These are phyloP conservation scores for Euphorbia lathyris DNA, from an alignment of 345 rosid species.

Conservation along the genomic window DNA sequence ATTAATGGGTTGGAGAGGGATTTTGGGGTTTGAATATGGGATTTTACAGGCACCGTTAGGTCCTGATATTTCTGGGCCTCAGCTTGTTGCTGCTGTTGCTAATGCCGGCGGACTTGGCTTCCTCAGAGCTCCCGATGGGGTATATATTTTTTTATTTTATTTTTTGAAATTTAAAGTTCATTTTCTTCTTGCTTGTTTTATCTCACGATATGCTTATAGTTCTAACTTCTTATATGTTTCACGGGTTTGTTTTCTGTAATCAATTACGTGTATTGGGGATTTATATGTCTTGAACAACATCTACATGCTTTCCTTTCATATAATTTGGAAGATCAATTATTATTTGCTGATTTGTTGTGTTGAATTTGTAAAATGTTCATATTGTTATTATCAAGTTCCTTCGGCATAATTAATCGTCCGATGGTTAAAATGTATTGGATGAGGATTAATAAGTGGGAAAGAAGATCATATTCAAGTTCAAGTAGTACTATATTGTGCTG, in stretches of 20 bases:
- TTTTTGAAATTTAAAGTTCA: neutral
- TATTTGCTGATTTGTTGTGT: neutral
- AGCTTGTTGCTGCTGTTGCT: constrained; percentile 90
- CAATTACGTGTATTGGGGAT: neutral
- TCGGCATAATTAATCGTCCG: too few species aligned
- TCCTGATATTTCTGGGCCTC: constrained; percentile 86
- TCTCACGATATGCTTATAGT: neutral
- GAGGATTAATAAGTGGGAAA: too few species aligned
- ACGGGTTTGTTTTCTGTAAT: neutral
- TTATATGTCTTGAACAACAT: neutral
- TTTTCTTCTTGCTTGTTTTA: neutral
- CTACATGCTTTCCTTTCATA: neutral
- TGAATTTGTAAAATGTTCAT: neutral
- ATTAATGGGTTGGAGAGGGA: constrained; percentile 71
- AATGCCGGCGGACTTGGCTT: constrained; percentile 81
- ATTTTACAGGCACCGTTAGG: constrained; percentile 83
- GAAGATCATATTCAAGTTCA: too few species aligned
- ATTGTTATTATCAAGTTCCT: too few species aligned
- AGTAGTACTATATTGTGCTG: too few species aligned
- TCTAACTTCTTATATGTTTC: too few species aligned
- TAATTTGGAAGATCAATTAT: neutral
- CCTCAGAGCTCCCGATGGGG: constrained; percentile 90
- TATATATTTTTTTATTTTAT: constrained; percentile 12
- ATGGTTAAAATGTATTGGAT: too few species aligned
- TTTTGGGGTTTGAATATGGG: constrained; percentile 77